Percentiles rank a stretch among this genome's conserved stretches.
phyloP scores from a whole-genome alignment of 345 rosid genomes.

The Cochlearia excelsa region DNA sequence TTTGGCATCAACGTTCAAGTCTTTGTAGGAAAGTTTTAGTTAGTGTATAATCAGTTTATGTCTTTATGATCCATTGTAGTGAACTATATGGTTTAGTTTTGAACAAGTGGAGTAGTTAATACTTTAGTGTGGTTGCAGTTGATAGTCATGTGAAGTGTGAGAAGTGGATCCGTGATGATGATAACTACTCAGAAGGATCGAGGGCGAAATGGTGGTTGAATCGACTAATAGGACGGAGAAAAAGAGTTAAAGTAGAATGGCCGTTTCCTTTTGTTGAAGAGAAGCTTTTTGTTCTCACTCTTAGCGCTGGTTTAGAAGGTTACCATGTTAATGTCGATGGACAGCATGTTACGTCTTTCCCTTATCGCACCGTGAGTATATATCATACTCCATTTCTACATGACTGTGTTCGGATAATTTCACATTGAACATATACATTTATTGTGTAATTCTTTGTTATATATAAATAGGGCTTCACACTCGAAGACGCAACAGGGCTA shows the following conservation, averaged over 20 bases:
- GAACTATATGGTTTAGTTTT: background rate
- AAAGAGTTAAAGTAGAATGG: slow-evolving; percentile 75
- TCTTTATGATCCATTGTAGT: background rate
- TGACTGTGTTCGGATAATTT: slow-evolving; percentile 14
- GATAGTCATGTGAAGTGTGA: slow-evolving; percentile 88
- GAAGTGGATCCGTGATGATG: slow-evolving; percentile 90
- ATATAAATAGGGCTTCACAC: slow-evolving; percentile 66
- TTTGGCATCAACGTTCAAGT: background rate
- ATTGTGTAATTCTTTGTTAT: background rate
- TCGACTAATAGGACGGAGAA: slow-evolving; percentile 64
- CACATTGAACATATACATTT: background rate
- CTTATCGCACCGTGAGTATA: slow-evolving; percentile 86
- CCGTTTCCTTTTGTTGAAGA: slow-evolving; percentile 81
- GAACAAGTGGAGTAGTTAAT: slow-evolving; percentile 16
- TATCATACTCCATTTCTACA: background rate
- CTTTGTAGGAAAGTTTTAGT: slow-evolving; percentile 5
- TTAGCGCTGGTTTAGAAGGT: slow-evolving; percentile 92
- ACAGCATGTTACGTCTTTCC: slow-evolving; percentile 85
- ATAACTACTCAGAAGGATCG: slow-evolving; percentile 54
- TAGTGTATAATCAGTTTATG: slow-evolving; percentile 8
- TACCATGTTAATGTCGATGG: slow-evolving; percentile 86
- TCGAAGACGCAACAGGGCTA: slow-evolving; percentile 96
- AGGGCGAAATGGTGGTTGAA: slow-evolving; percentile 90
- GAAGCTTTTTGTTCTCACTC: slow-evolving; percentile 80
- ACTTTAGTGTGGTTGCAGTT: slow-evolving; percentile 50